A percentile compares a stretch with the other conserved stretches of the same genome.
These are phyloP conservation scores for Talaromyces sp. DNA, from an alignment of 2,329 filamentous ascomycete species.

Conservation along the genomic window DNA sequence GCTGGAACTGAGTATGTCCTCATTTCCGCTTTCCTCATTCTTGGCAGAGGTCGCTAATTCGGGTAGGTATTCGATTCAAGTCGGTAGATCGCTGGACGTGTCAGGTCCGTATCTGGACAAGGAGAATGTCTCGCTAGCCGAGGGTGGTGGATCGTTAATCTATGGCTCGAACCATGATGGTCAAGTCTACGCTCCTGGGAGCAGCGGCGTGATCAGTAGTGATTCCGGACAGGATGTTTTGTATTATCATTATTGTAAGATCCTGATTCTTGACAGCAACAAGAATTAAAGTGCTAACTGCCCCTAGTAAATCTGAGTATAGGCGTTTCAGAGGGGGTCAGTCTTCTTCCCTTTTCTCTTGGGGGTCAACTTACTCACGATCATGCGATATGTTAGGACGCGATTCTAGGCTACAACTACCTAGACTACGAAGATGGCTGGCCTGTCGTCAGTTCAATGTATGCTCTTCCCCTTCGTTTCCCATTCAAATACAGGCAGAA, in stretches of 20 bases:
- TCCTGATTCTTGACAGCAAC: not conserved
- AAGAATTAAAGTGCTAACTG: not conserved
- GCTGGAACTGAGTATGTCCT: constrained; percentile 16
- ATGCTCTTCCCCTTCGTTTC: not conserved
- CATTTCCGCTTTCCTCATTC: not conserved
- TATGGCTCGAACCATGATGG: constrained; percentile 38
- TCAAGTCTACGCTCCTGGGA: constrained; percentile 39
- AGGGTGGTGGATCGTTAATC: constrained; percentile 34
- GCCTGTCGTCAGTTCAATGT: constrained; percentile 26
- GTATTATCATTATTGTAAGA: constrained; percentile 39
- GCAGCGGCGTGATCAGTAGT: constrained; percentile 31
- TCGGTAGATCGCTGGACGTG: constrained; percentile 33
- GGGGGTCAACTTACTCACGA: constrained; percentile 13
- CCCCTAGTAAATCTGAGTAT: constrained; percentile 31
- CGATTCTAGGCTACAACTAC: constrained; percentile 37
- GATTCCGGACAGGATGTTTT: constrained; percentile 32
- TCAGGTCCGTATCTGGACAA: constrained; percentile 36
- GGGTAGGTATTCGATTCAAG: constrained; percentile 33
- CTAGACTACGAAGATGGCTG: constrained; percentile 38
- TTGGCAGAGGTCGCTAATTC: not conserved
- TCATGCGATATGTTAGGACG: constrained; percentile 26
- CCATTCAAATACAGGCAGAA: not conserved
- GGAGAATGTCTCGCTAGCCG: constrained; percentile 24
- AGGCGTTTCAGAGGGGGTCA: constrained; percentile 28
- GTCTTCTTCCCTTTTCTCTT: not conserved